Conservation (phyloP, 371 early-diverging fungal species). For the Mortierella sp. region DNA sequence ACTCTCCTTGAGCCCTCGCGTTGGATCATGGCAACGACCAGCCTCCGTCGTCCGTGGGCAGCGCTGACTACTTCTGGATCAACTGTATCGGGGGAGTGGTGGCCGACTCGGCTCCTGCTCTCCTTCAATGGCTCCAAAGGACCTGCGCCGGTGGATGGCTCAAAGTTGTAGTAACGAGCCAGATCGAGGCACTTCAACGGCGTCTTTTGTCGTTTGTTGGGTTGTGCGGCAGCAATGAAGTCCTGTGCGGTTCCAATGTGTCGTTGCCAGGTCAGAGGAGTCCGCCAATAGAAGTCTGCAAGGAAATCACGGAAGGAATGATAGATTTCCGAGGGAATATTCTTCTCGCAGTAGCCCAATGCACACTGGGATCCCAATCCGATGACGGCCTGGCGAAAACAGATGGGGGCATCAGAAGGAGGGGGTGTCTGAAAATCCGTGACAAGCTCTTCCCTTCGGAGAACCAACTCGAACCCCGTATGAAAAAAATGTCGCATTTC, state of each 20-base stretch:
- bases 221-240: neutral
- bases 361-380: slow-evolving; percentile 66
- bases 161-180: slow-evolving; percentile 46
- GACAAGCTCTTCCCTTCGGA: slow-evolving; percentile 36
- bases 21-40: slow-evolving; percentile 44
- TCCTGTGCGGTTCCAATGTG: slow-evolving; percentile 17
- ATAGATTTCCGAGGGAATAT: slow-evolving; percentile 60
- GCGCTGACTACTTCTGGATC: slow-evolving; percentile 18
- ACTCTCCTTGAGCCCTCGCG: slow-evolving; percentile 30
- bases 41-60: neutral
- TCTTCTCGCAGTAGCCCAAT: slow-evolving; percentile 60
- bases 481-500: slow-evolving; percentile 53
- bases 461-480: slow-evolving; percentile 60
- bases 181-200: slow-evolving; percentile 25
- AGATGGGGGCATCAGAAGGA: slow-evolving; percentile 57
- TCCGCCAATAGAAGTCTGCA: slow-evolving; percentile 26
- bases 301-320: slow-evolving; percentile 51
- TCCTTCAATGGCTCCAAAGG: neutral
- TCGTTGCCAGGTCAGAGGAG: slow-evolving; percentile 13
- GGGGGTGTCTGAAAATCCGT: slow-evolving; percentile 56
- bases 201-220: neutral
- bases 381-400: slow-evolving; percentile 64
- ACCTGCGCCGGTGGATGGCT: slow-evolving; percentile 9
- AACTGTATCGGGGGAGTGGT: slow-evolving; percentile 43
- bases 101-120: slow-evolving; percentile 17